phyloP scores from a whole-genome alignment of 1,284 basidiomycete genomes.

The Fomitopsis palustris region DNA sequence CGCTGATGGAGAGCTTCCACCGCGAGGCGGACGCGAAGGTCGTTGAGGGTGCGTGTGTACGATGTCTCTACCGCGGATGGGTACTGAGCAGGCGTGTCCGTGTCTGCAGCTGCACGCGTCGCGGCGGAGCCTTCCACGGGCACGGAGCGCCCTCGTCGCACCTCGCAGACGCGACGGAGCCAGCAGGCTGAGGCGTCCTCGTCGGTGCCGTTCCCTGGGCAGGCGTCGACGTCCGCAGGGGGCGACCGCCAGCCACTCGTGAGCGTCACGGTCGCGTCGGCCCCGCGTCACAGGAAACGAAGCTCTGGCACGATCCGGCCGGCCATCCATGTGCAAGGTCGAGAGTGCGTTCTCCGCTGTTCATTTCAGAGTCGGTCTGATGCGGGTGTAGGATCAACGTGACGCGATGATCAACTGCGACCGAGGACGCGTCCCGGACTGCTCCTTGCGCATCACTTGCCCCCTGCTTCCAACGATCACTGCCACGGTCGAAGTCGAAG shows the following conservation, averaged over 20 bases:
- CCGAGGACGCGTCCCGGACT: neutral
- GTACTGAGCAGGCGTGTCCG: neutral
- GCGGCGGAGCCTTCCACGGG: conserved; percentile 12
- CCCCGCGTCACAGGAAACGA: conserved; percentile 22
- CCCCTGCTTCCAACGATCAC: neutral
- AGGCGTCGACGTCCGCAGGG: conserved; percentile 1
- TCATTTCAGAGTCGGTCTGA: neutral
- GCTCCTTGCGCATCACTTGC: neutral
- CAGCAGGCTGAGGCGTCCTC: conserved; percentile 13
- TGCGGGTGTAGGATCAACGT: conserved; percentile 4
- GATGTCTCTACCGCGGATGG: neutral
- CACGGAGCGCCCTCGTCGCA: conserved; percentile 11
- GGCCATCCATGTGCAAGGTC: conserved; percentile 28
- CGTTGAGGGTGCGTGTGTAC: conserved; percentile 55
- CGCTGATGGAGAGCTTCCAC: conserved; percentile 75
- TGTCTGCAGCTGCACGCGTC: conserved; percentile 23
- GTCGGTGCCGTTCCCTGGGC: conserved; percentile 4
- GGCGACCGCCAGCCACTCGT: conserved; percentile 16
- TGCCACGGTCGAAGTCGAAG: neutral
- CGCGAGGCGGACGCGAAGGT: conserved; percentile 73
- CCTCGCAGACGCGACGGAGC: conserved; percentile 17
- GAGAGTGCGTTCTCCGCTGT: conserved; percentile 8
- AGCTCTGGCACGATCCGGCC: conserved; percentile 27
- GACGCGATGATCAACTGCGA: conserved; percentile 1
- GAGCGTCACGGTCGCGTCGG: conserved; percentile 24